A percentile compares a stretch with the other conserved stretches of the same genome.
Evolutionary conservation across 2,329 filamentous ascomycete species (phyloP).

Genomic region (Blastomyces parvus): DNA sequence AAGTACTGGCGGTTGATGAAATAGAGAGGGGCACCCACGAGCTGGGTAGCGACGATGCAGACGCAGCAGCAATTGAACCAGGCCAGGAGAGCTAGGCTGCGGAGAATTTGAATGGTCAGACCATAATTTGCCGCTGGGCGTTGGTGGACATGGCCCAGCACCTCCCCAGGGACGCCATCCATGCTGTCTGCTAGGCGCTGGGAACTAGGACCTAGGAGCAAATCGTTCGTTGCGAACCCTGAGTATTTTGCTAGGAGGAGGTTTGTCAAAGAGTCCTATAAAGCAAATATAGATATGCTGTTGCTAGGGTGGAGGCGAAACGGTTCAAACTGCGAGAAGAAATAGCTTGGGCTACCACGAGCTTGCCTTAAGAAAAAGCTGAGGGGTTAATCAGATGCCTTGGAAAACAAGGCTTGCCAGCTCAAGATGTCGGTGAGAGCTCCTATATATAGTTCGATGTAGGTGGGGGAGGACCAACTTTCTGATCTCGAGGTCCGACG

Average conservation of each 20-base stretch:
- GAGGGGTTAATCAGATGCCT: neutral
- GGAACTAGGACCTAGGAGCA: neutral
- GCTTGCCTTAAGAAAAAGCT: neutral
- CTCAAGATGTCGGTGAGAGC: neutral
- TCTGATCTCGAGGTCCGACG: neutral
- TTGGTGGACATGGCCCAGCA: constrained; percentile 12
- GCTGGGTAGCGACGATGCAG: constrained; percentile 45
- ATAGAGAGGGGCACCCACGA: constrained; percentile 53
- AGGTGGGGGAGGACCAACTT: neutral
- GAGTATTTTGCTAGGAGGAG: neutral
- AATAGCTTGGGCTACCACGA: neutral
- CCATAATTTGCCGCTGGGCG: constrained; percentile 38
- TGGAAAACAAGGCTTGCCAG: neutral
- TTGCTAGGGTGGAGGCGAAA: neutral
- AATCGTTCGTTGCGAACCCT: neutral
- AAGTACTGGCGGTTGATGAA: constrained; percentile 52
- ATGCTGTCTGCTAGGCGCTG: neutral
- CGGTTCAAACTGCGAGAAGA: neutral
- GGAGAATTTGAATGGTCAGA: constrained; percentile 36
- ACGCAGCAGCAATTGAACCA: constrained; percentile 39
- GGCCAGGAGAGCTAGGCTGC: constrained; percentile 35
- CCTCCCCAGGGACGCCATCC: constrained; percentile 14
- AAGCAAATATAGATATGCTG: neutral
- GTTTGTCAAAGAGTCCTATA: neutral
- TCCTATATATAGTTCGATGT: neutral